Conservation (phyloP, 768 basidiomycete genomes). For the Trametes cingulata region DNA sequence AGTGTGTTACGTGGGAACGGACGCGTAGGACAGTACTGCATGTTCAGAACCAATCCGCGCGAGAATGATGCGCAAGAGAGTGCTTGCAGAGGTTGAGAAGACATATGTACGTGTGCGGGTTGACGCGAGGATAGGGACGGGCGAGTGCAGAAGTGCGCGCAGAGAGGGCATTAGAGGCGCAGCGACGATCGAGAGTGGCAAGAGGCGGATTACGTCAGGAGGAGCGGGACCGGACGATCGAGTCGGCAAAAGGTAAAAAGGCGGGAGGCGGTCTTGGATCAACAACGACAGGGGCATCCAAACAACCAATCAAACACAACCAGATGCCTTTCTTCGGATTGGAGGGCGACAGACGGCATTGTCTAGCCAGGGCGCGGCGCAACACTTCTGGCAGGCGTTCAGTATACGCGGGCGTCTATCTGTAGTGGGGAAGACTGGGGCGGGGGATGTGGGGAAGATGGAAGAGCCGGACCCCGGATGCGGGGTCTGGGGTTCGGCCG, state of each 20-base stretch:
- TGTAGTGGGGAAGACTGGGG: not conserved
- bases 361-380: not conserved
- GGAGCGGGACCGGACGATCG: constrained; percentile 4
- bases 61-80: too few species aligned
- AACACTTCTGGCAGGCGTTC: constrained; percentile 8
- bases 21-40: not conserved
- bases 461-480: constrained; percentile 16
- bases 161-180: constrained; percentile 3
- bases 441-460: constrained; percentile 17
- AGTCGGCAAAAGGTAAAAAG: constrained; percentile 14
- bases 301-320: constrained; percentile 3
- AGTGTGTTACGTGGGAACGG: constrained; percentile 10
- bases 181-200: constrained; percentile 11
- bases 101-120: not conserved
- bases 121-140: not conserved
- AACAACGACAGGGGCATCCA: constrained; percentile 4
- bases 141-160: not conserved
- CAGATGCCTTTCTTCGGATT: not conserved
- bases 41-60: not conserved
- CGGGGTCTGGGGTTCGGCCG: constrained; percentile 20
- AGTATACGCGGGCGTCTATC: constrained; percentile 5
- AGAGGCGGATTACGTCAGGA: constrained; percentile 13
- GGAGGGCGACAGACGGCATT: not conserved
- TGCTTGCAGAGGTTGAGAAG: too few species aligned
- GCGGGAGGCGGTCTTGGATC: not conserved